Conservation (phyloP, 768 basidiomycete species). For the Ramaria sp. region DNA sequence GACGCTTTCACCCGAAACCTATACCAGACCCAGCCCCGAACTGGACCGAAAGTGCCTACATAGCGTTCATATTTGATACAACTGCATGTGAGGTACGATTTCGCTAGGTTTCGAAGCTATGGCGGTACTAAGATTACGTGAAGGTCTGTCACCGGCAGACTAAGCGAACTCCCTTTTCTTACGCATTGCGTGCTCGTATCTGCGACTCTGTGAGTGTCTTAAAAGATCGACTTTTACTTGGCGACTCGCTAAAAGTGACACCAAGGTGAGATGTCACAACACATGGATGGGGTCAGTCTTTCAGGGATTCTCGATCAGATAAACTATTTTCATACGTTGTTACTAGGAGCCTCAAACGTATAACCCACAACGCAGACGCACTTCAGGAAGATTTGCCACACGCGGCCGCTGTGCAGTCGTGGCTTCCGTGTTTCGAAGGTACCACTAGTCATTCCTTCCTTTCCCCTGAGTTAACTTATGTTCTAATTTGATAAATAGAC, state of each 20-base stretch:
- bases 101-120: background rate
- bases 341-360: background rate
- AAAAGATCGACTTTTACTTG: background rate
- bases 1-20: conserved; percentile 21
- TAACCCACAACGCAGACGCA: background rate
- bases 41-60: conserved; percentile 49
- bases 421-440: background rate
- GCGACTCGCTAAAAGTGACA: background rate
- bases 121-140: background rate
- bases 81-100: conserved; percentile 43
- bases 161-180: background rate
- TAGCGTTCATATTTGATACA: conserved; percentile 51
- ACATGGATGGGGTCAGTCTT: background rate
- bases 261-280: background rate
- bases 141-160: background rate
- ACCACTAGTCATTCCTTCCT: background rate
- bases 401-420: background rate
- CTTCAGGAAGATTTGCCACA: background rate
- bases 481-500: background rate
- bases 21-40: conserved; percentile 33
- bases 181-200: background rate
- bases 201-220: background rate
- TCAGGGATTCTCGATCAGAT: background rate
- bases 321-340: background rate
- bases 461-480: background rate